Base-by-base conservation (phyloP, 1,284 basidiomycete species). In the Retiboletus flavoniger region DNA sequence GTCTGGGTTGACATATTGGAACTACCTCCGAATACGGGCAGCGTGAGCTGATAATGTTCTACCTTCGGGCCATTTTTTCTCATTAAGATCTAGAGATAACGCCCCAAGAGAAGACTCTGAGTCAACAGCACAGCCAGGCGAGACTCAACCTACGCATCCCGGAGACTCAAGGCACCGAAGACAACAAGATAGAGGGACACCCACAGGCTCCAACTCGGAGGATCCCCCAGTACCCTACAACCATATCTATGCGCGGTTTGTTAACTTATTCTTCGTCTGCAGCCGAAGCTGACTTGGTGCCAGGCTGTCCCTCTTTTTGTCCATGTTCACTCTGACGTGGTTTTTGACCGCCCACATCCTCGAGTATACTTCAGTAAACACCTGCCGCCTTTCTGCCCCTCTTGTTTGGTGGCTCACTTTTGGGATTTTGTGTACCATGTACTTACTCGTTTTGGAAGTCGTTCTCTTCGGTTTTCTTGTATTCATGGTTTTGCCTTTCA, bases 341-440 rank as follows among this genome's bases (percentile, higher is more conserved):
- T 91, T 91, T 64, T 66, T 91, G 16, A 84, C 83, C 17, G 86
- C 89, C 8, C 87, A 92, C 63, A 84, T 91, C 29, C 74, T 92
- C 53, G 79, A 83, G 56, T 91, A 90, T 63, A 87, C 85, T 13
- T 86, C 87, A 10, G 73, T 89, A 31, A 75, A 84, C 59, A 80
- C 82, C 11, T 92, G 89, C 57, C 84, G 89, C 19, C 70, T 76
- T 55, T 75, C 84, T 0, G 80, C 89, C 8, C 89, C 89, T 6
- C 85, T 91, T 61, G 72, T 92, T 32, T 92, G 89, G 89, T 92
- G 87, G 87, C 78, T 91, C 39, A 82, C 81, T 34, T 91, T 92
- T 67, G 84, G 80, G 35, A 83, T 92, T 58, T 72, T 91, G n/a
- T 85, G 85, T 70, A 81, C 88, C 47, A 84, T 89, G 72, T 92